A percentile compares a stretch with the other conserved stretches of the same genome.
phyloP scores from a whole-genome alignment of 345 rosid species.

The Eucalyptus virginea region DNA sequence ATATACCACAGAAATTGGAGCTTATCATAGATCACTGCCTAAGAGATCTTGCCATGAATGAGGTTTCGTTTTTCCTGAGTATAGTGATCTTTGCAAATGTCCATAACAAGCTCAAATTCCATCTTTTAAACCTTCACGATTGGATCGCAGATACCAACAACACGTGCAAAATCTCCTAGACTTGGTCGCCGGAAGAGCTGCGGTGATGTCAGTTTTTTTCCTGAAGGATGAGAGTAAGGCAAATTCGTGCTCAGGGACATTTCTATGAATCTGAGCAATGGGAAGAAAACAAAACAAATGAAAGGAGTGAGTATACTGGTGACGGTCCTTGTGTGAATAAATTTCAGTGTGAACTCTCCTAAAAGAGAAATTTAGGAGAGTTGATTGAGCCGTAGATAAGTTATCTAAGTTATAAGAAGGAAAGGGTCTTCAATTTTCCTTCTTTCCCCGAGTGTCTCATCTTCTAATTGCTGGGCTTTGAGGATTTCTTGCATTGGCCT shows the following conservation, averaged over 20 bases:
- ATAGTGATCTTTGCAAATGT: background rate
- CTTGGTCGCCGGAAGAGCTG: conserved; percentile 48
- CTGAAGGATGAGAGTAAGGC: background rate
- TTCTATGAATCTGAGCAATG: background rate
- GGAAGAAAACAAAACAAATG: background rate
- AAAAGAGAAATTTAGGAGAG: background rate
- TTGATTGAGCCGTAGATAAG: background rate
- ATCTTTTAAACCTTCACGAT: background rate
- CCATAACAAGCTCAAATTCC: background rate
- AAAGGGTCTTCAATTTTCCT: background rate
- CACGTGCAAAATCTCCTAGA: conserved; percentile 76
- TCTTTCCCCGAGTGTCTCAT: background rate
- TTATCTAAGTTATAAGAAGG: background rate
- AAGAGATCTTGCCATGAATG: background rate
- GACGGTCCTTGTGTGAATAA: background rate
- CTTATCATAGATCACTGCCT: background rate
- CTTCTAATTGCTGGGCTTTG: background rate
- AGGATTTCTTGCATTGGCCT: background rate
- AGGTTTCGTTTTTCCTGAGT: background rate
- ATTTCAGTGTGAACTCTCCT: background rate
- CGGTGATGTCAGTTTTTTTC: background rate
- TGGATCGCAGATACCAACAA: conserved; percentile 55
- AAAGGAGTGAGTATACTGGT: background rate
- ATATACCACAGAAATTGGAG: background rate
- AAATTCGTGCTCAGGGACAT: background rate